Percentiles rank a stretch among this genome's conserved stretches.
phyloP scores from a whole-genome alignment of 2,329 filamentous ascomycete species.

The Colletotrichum tropicale region DNA sequence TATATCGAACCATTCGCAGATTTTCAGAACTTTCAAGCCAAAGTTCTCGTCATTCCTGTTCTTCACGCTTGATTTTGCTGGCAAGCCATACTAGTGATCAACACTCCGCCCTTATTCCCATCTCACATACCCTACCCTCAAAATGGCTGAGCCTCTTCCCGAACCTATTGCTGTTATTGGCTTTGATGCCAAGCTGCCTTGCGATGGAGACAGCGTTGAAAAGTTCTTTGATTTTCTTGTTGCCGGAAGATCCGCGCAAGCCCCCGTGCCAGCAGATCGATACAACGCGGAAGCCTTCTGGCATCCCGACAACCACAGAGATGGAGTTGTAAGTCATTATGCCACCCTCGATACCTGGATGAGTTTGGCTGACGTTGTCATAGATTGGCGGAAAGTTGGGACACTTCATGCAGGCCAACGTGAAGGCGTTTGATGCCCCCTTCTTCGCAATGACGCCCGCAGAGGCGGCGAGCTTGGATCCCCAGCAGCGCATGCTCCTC shows the following conservation, averaged over 20 bases:
- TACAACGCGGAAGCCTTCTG: conserved; percentile 59
- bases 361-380: neutral
- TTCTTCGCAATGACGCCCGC: conserved; percentile 25
- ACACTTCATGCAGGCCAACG: neutral
- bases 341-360: neutral
- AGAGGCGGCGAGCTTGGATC: conserved; percentile 31
- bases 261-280: conserved; percentile 49
- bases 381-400: neutral
- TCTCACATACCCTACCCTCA: neutral
- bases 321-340: conserved; percentile 47
- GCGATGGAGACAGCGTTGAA: neutral
- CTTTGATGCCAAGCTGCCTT: neutral
- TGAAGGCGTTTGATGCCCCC: conserved; percentile 23
- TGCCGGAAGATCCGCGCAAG: conserved; percentile 39
- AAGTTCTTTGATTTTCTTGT: neutral
- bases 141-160: neutral
- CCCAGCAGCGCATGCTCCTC: conserved; percentile 29
- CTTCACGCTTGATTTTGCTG: neutral
- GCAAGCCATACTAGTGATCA: neutral
- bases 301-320: conserved; percentile 53
- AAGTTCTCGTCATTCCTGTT: neutral
- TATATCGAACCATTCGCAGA: neutral
- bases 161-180: conserved; percentile 1
- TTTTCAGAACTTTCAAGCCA: neutral
- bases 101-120: neutral